Conservation (phyloP, 1,139 yeast genomes). For the Petasospora rhodanensis region DNA sequence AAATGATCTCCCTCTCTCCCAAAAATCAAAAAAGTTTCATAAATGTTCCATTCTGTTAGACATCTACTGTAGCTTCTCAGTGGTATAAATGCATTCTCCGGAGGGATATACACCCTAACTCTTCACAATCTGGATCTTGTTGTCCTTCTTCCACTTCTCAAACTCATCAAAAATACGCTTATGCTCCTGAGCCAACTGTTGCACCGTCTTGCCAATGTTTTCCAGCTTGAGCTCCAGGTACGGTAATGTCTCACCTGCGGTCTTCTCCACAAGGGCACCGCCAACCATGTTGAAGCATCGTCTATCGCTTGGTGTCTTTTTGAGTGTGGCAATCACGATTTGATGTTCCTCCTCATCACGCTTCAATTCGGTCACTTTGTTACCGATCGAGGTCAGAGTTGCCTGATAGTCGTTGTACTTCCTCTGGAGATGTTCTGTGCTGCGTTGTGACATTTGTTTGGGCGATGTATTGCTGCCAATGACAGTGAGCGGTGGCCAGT, state of each 20-base stretch:
- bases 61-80: too few relatives aligned
- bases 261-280: conserved; percentile 82
- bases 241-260: conserved; percentile 70
- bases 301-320: conserved; percentile 49
- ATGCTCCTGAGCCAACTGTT: conserved; percentile 42
- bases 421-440: conserved; percentile 13
- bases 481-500: too few relatives aligned
- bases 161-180: conserved; percentile 47
- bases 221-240: conserved; percentile 57
- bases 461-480: too few relatives aligned
- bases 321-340: conserved; percentile 53
- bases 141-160: conserved; percentile 63
- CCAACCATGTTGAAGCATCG: conserved; percentile 93
- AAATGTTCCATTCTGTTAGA: too few relatives aligned
- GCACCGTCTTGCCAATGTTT: conserved; percentile 40
- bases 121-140: conserved; percentile 60
- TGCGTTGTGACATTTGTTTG: too few relatives aligned
- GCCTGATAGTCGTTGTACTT: conserved; percentile 52
- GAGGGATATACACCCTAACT: conserved; percentile 15
- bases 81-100: too few relatives aligned
- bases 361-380: conserved; percentile 49
- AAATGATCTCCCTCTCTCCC: conserved; percentile 13
- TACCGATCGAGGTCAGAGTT: conserved; percentile 50
- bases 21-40: too few relatives aligned
- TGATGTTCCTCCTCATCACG: conserved; percentile 47